Base-by-base conservation (phyloP, 768 basidiomycete species). In the Boletus subparvulus region DNA sequence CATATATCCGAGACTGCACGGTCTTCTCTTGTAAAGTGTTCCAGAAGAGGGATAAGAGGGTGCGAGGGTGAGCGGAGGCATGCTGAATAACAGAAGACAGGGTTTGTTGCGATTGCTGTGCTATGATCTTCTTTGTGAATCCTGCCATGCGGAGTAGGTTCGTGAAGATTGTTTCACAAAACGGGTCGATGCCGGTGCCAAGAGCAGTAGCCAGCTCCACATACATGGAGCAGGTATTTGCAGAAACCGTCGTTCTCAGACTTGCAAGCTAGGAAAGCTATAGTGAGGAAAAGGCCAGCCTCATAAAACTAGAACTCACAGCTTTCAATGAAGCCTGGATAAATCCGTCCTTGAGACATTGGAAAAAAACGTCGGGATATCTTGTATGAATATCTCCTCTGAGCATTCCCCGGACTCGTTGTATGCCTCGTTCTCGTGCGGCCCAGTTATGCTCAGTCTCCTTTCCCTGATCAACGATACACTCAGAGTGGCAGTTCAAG, bases 391-490 rank as follows among this genome's bases (percentile, higher is more conserved):
- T 88, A 39, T 90, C 91, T 28, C 93, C 93, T 67, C 86, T 88
- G 54, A 98, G 74, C 90, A 97, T 93, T 17, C 94, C 91, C 43
- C 94, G 83, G 9, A 98, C 88, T 17, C 85, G 81, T 42, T 83
- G 78, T 58, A 95, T 79, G 11, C 88, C 80, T 61, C 80, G 81
- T 59, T 99, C 96, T 56, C 96, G 82, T 30, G 79, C 75, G 42
- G 83, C 79, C 96, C 96, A 99, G 64, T 99, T 99, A 60, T 95
- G 92, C 69, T 99, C 96, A 1, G 90, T 90, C 75, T 99, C 96
- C 74, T 84, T 96, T n/a, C 96, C 97, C 88, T 94, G 35, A 44
- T 30, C n/a, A 43, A 50, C 16, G 50, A 50, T 14, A 48, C 35
- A 39, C 35, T 54, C 49, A 61, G 51, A 43, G 42, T 11, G 33